Base-by-base conservation (phyloP, 768 basidiomycete species). In the Mycena kentingensis region DNA sequence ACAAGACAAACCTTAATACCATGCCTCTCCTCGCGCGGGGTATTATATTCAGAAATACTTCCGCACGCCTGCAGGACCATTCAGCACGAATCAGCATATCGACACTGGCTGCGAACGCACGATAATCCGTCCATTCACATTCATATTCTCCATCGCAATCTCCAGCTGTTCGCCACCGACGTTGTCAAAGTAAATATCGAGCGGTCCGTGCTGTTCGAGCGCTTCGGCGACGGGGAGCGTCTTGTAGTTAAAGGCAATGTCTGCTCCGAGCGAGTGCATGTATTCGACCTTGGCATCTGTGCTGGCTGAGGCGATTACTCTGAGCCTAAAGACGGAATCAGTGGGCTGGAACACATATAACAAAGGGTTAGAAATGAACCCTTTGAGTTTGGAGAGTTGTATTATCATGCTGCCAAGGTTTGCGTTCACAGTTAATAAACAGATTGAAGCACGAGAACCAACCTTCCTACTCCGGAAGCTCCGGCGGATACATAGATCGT, bases 171-270 rank as follows among this genome's bases (percentile, higher is more conserved):
- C 75, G 3, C 82, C 81, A 1, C 80, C 80, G 5, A 82, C 81
- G 42, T 73, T 70, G 32, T 71, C 71, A 64, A 64, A 65, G 36
- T 51, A 63, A 18, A 58, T 48, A 24, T 44, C 46, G 32, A 85
- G 75, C 0, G 77, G 80, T 2, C 82, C 81, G 51, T 84, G 69
- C 54, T 72, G 69, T 49, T 60, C 49, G 15, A 88, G 69, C 6
- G 79, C 64, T 4, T 78, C 75, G 3, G 60, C 58, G 0, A 77
- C 77, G 45, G 70, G 66, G 2, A 66, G 61, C 2, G 71, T 81
- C 71, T 87, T 83, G 67, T 84, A 85, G 67, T 86, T 83, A 70
- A 84, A 84, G 0, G 70, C 76, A 13, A 80, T 72, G 54, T 87
- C 82, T 0, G 76, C 77, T 1, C 82, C 83, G 13, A 83, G 55